Base-by-base conservation (phyloP, 768 basidiomycete genomes). In the Russula virescens region DNA sequence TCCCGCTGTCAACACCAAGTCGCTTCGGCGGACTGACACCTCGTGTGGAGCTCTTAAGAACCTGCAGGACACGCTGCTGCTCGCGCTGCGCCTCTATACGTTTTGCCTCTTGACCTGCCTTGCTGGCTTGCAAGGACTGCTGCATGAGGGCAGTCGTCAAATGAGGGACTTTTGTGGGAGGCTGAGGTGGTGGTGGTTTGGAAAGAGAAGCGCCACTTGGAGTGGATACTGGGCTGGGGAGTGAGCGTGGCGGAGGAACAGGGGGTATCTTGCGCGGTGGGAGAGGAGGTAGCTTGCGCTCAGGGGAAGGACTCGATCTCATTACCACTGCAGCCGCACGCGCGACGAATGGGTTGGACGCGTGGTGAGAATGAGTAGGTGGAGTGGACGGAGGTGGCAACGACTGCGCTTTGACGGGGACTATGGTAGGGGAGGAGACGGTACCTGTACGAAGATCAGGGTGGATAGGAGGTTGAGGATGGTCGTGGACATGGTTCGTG, bases 71-170 rank as follows among this genome's bases (percentile, higher is more conserved):
- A 11, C 89, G 78, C 69, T 87, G 86, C 66, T 83, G 81, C 71
- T 88, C 87, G 19, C 89, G 76, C 64, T 81, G 78, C 46, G 82
- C 83, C 68, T 90, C 86, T 0, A 82, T 84, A 52, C 82, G 81
- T 72, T 89, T 88, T 73, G 89, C 76, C 5, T 80, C 80, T 71
- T 88, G 85, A 1, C 82, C 89, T 0, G 82, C 81, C 68, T 88
- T 88, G 61, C 82, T 84, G 7, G 90, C 90, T 56, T 87, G 84
- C 0, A 92, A 75, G 23, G 83, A 85, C 72, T 91, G 88, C 62
- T 81, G 81, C 75, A 89, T 89, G n/a, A 89, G 74, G 0, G 80
- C 78, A 13, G 83, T 86, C 25, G 83, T 84, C 31, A 83, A 73
- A 58, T 88, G 86, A 60, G 75, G 63, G 65, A 69, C 55, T 21